Evolutionary conservation across 106 monocot genomes (phyloP), one percentile per base, ranked within the genome.

Genomic region (Alisma plantagoaquatica): DNA sequence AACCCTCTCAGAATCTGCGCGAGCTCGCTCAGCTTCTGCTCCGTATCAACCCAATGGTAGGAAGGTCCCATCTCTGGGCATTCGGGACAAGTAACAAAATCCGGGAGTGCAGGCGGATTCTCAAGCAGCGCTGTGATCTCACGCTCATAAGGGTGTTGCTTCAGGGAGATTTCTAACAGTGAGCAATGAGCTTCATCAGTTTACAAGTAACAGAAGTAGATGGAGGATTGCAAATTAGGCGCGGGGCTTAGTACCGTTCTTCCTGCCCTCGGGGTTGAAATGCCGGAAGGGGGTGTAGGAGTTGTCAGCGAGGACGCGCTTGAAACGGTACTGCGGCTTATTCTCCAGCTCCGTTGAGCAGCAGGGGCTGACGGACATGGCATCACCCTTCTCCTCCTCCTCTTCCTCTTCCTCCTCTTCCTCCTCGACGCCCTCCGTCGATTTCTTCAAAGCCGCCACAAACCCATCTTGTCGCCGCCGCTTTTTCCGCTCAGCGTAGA

Each of bases 121-220:
- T 69, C 63, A 45, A 75, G 30, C 29, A 75, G 23, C 63, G 1
- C 30, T 10, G 68, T 29, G 28, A 75, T 69, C 27, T 63, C 51
- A 53, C 69, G 67, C 56, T 71, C 70, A 54, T 67, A 84, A 10
- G 94, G 88, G 61, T 96, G 84, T 27, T 51, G 33, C 53, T 74
- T 79, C 64, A 71, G 38, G 43, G 82, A 74, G 31, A 67, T 41
- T 50, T 67, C 92, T 73, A 22, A 57, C 38, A 25, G 52, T 22
- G n/a, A 8, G n/a, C n/a, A n/a, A n/a, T n/a, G n/a, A n/a, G n/a
- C n/a, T 23, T 19, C 31, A 16, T 32, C 1, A 31, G 2, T 25
- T 17, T 25, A 22, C 38, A 57, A 61, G 49, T 14, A 31, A 11
- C 15, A 16, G 15, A 49, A 49, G 19, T 41, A 33, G 31, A 22